Evolutionary conservation across 768 basidiomycete species (phyloP).

Genomic region (Cystofilobasidium bisporidii): DNA sequence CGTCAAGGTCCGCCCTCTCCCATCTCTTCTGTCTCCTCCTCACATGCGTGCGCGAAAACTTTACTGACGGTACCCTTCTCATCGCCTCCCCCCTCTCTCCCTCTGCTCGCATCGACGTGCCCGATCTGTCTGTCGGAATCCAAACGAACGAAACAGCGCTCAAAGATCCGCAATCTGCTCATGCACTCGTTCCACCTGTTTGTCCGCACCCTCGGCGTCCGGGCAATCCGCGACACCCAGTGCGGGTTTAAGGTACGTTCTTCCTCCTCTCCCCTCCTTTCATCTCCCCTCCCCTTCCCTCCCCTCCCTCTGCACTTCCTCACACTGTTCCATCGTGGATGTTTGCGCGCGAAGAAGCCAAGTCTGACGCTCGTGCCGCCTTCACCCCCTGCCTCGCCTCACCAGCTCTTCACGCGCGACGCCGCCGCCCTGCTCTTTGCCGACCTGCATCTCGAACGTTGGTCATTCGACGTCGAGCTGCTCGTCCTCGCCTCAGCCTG

Average conservation of each 20-base stretch:
- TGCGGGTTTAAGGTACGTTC: slow-evolving; percentile 73
- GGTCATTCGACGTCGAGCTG: slow-evolving; percentile 96
- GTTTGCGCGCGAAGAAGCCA: too few species aligned
- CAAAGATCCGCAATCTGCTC: slow-evolving; percentile 73
- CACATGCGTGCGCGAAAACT: slow-evolving; percentile 5
- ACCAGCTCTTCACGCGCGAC: slow-evolving; percentile 66
- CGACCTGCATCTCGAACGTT: slow-evolving; percentile 71
- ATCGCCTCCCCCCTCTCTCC: not conserved
- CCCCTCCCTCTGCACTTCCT: too few species aligned
- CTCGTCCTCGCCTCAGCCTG: slow-evolving; percentile 56
- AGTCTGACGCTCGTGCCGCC: not conserved
- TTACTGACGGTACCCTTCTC: not conserved
- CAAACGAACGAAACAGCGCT: too few species aligned
- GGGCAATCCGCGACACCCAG: slow-evolving; percentile 64
- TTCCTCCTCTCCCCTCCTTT: too few species aligned
- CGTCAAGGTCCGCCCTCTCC: slow-evolving; percentile 60
- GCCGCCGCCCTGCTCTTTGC: slow-evolving; percentile 79
- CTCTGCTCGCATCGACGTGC: too few species aligned
- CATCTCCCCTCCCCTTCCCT: too few species aligned
- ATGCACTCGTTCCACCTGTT: slow-evolving; percentile 91
- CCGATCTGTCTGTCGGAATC: too few species aligned
- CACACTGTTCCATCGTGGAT: too few species aligned
- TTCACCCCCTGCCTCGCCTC: too few species aligned
- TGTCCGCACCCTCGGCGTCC: slow-evolving; percentile 73
- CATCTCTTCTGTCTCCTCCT: not conserved